phyloP scores from a whole-genome alignment of 2,329 filamentous ascomycete genomes.

The Neurospora sp. region DNA sequence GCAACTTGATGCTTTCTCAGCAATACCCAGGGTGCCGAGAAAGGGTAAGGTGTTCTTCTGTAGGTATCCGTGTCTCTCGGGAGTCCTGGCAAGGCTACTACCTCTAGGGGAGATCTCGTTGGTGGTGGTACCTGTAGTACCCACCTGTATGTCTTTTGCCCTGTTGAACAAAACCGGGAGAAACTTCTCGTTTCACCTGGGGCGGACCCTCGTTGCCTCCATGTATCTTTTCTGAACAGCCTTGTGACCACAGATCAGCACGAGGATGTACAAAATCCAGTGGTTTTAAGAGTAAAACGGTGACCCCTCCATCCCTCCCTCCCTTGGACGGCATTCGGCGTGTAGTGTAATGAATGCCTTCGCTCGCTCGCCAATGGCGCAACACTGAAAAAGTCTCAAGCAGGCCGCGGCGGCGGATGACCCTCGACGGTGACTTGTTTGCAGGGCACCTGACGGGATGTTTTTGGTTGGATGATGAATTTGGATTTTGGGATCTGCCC shows the following conservation, averaged over 20 bases:
- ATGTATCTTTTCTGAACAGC: constrained; percentile 4
- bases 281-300: background rate
- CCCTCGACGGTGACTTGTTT: background rate
- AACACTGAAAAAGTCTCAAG: background rate
- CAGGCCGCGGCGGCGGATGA: background rate
- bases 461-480: background rate
- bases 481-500: background rate
- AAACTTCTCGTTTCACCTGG: constrained; percentile 3
- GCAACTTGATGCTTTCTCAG: background rate
- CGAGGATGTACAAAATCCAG: background rate
- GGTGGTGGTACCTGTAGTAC: background rate
- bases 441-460: background rate
- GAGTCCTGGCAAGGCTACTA: background rate
- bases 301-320: background rate
- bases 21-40: background rate
- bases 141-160: background rate
- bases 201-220: constrained; percentile 3
- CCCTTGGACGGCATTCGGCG: background rate
- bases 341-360: background rate
- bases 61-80: background rate
- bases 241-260: constrained; percentile 12
- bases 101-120: background rate
- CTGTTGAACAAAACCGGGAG: constrained; percentile 1
- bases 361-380: background rate
- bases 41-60: background rate